Percentiles rank a stretch among this genome's conserved stretches.
These are phyloP conservation scores for Candida tetrigidarum DNA, from an alignment of 1,139 yeast genomes.

Conservation along the genomic window DNA sequence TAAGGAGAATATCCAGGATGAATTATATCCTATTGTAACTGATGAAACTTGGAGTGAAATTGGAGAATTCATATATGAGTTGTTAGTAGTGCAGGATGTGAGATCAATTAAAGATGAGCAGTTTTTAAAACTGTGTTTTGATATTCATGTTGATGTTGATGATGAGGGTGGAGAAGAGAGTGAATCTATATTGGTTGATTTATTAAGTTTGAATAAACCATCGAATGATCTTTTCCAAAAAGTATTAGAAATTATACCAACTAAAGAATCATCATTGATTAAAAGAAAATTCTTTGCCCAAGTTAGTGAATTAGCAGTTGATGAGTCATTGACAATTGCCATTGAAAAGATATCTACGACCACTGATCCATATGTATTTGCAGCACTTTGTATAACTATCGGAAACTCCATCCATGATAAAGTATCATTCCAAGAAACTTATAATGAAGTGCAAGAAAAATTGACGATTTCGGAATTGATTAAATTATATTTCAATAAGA, in stretches of 20 bases:
- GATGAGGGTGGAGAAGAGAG: constrained; percentile 20
- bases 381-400: constrained; percentile 35
- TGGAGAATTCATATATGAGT: constrained; percentile 14
- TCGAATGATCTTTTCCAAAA: constrained; percentile 14
- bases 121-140: constrained; percentile 8
- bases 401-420: constrained; percentile 39
- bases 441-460: neutral
- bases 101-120: constrained; percentile 7
- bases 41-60: constrained; percentile 8
- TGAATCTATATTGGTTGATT: constrained; percentile 19
- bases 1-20: constrained; percentile 4
- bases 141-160: constrained; percentile 9
- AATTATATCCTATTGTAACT: constrained; percentile 6
- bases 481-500: constrained; percentile 22
- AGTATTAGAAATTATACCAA: constrained; percentile 14
- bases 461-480: constrained; percentile 25
- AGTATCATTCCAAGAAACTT: constrained; percentile 22
- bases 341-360: constrained; percentile 12
- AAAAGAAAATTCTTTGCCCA: constrained; percentile 39
- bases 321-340: constrained; percentile 21
- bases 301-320: constrained; percentile 41
- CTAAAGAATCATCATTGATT: constrained; percentile 16
- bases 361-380: constrained; percentile 30
- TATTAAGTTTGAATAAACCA: constrained; percentile 24
- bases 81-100: constrained; percentile 2